Conservation (phyloP, 83 land plant genomes). For the Larix sibirica region DNA sequence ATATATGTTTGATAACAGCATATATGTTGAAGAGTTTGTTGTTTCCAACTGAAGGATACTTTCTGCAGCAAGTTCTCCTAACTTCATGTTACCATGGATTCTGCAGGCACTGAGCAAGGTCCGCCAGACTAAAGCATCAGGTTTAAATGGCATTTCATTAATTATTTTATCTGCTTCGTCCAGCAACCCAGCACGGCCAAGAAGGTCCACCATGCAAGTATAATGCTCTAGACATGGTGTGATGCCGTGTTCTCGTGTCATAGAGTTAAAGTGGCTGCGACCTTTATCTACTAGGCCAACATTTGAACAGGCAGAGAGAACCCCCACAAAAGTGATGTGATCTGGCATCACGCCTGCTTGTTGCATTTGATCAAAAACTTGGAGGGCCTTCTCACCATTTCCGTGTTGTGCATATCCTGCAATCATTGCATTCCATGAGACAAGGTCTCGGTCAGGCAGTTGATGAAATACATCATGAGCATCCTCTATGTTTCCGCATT, state of each 20-base stretch:
- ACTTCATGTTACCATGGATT: constrained; percentile 47
- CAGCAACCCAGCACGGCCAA: constrained; percentile 62
- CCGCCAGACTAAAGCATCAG: constrained; percentile 57
- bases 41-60: constrained; percentile 59
- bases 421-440: constrained; percentile 77
- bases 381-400: constrained; percentile 39
- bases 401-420: constrained; percentile 58
- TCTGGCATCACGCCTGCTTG: constrained; percentile 46
- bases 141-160: constrained; percentile 28
- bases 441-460: constrained; percentile 32
- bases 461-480: constrained; percentile 59
- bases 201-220: constrained; percentile 68
- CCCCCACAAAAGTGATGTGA: constrained; percentile 49
- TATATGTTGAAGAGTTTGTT: constrained; percentile 53
- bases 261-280: constrained; percentile 33
- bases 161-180: constrained; percentile 51
- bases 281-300: constrained; percentile 47
- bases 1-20: constrained; percentile 48
- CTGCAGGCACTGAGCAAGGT: constrained; percentile 56
- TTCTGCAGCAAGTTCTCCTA: constrained; percentile 45
- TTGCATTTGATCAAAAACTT: constrained; percentile 41
- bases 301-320: constrained; percentile 56
- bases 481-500: constrained; percentile 49
- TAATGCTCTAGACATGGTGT: constrained; percentile 57
- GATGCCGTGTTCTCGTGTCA: constrained; percentile 31